These are phyloP conservation scores for Roridomyces roridus DNA, from an alignment of 768 basidiomycete species.

Conservation along the genomic window DNA sequence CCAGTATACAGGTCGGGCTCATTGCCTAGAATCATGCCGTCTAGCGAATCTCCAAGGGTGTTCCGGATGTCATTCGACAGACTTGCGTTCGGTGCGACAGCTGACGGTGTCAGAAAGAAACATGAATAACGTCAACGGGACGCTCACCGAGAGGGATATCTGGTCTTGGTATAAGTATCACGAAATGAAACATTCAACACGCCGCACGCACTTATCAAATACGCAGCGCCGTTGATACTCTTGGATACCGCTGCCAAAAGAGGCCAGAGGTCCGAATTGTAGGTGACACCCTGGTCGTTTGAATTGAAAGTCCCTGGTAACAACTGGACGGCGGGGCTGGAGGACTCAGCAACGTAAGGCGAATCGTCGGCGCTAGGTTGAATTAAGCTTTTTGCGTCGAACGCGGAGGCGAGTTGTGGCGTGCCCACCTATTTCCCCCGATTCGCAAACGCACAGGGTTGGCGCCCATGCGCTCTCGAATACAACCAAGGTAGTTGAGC, in stretches of 20 bases:
- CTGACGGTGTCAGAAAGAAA: neutral
- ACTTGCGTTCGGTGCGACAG: constrained; percentile 16
- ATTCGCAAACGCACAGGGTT: constrained; percentile 52
- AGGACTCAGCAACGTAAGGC: constrained; percentile 46
- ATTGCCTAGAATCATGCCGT: constrained; percentile 57
- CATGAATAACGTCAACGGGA: neutral
- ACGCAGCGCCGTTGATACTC: constrained; percentile 33
- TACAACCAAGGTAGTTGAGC: constrained; percentile 62
- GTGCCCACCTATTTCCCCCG: constrained; percentile 47
- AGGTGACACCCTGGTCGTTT: constrained; percentile 55
- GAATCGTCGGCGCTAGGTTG: constrained; percentile 42
- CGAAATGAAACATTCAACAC: neutral
- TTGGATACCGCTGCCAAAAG: constrained; percentile 48
- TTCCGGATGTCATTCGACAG: constrained; percentile 40
- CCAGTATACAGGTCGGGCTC: constrained; percentile 66
- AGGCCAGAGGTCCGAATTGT: constrained; percentile 53
- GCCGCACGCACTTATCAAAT: constrained; percentile 36
- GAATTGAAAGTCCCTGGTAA: constrained; percentile 38
- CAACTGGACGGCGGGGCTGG: constrained; percentile 49
- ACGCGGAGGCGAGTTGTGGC: no score
- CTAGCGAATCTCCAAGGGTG: constrained; percentile 46
- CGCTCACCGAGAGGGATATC: no score
- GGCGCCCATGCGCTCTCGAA: constrained; percentile 53
- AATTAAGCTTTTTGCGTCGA: neutral
- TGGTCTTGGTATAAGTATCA: no score